Conservation (phyloP, 164 flowering plant species). For the Paratinospora sagittata region DNA sequence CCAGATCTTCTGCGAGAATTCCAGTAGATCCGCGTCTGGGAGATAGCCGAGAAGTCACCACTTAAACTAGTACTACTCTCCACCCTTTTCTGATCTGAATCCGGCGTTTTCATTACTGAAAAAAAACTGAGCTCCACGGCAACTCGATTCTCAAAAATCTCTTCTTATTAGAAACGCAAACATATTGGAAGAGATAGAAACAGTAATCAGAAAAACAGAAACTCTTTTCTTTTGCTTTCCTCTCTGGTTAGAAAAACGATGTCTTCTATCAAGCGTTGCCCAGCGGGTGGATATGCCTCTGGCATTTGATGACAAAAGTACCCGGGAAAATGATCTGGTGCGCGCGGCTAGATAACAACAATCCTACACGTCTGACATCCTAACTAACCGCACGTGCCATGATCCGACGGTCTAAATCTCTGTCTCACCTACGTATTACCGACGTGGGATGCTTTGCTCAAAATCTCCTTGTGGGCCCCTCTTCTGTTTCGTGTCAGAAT, state of each 20-base stretch:
- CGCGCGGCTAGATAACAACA: no score
- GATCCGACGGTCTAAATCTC: no score
- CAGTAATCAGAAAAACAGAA: not conserved
- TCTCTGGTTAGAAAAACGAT: not conserved
- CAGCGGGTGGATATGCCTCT: not conserved
- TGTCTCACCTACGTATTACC: no score
- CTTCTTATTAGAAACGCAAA: not conserved
- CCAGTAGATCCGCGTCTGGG: conserved; percentile 50
- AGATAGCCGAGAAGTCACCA: conserved; percentile 44
- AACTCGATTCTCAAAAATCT: not conserved
- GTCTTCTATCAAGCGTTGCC: not conserved
- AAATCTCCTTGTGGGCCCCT: not conserved
- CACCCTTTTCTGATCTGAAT: conserved; percentile 9
- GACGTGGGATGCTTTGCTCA: no score
- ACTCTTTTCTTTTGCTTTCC: not conserved
- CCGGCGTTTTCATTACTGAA: not conserved
- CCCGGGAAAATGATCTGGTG: no score
- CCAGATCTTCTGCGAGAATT: conserved; percentile 67
- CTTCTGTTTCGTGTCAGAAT: not conserved
- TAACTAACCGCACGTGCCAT: no score
- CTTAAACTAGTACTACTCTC: conserved; percentile 12
- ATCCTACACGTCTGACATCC: no score
- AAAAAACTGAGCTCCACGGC: not conserved
- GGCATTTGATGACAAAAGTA: not conserved
- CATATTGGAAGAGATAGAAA: no score